These are phyloP conservation scores for Globisporangium paroecandrum DNA, from an alignment of 352 stramenopile species.

Conservation along the genomic window DNA sequence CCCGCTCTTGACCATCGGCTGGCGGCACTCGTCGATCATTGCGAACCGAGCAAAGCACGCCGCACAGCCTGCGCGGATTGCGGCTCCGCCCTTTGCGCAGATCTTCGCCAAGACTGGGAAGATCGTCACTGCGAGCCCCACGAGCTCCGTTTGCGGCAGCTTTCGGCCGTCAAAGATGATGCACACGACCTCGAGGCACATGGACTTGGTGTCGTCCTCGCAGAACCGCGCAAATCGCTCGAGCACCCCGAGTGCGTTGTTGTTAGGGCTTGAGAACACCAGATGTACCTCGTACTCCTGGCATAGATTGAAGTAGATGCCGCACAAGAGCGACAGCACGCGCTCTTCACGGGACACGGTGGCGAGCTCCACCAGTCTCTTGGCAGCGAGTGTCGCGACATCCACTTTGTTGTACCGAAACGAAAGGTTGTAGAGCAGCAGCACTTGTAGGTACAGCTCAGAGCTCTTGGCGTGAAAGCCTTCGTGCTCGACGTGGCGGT, in stretches of 20 bases:
- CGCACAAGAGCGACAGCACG: slow-evolving; percentile 40
- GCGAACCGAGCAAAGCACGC: slow-evolving; percentile 71
- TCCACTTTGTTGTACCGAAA: slow-evolving; percentile 62
- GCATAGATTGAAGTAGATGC: slow-evolving; percentile 63
- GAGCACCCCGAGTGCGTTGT: slow-evolving; percentile 32
- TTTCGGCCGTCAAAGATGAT: slow-evolving; percentile 58
- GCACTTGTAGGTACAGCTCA: slow-evolving; percentile 58
- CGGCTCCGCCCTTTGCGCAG: slow-evolving; percentile 22
- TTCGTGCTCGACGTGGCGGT: slow-evolving; percentile 40
- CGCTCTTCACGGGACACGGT: slow-evolving; percentile 5
- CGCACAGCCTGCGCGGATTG: slow-evolving; percentile 43
- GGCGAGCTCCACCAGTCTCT: slow-evolving; percentile 36
- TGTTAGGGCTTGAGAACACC: slow-evolving; percentile 26
- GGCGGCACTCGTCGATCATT: slow-evolving; percentile 48
- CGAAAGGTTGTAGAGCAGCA: slow-evolving; percentile 75
- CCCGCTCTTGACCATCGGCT: slow-evolving; percentile 45
- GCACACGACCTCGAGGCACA: slow-evolving; percentile 66
- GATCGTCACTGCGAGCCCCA: slow-evolving; percentile 36
- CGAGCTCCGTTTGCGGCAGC: slow-evolving; percentile 33
- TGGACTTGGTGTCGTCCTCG: slow-evolving; percentile 33
- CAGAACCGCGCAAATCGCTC: slow-evolving; percentile 34
- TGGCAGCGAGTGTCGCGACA: slow-evolving; percentile 32
- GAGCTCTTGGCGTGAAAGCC: slow-evolving; percentile 33
- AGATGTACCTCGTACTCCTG: slow-evolving; percentile 58
- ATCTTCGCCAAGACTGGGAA: slow-evolving; percentile 45